These are phyloP conservation scores for Picea abies DNA, from an alignment of 83 land plant species.

Conservation along the genomic window DNA sequence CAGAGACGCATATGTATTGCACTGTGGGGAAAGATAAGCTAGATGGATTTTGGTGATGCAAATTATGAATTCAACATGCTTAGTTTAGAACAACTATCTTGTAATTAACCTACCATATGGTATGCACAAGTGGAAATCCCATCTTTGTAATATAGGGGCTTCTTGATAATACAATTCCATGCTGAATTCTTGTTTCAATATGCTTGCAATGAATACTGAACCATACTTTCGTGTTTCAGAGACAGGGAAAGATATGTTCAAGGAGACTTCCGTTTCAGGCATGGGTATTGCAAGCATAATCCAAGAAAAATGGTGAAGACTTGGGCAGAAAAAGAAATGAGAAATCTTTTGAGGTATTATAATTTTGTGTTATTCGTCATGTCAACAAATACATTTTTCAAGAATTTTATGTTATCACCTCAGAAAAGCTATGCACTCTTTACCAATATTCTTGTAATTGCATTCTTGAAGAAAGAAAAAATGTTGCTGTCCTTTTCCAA, in stretches of 20 bases:
- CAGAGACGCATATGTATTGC: background rate
- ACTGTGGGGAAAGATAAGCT: background rate
- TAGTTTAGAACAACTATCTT: background rate
- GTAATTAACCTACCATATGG: no score
- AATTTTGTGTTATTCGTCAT: background rate
- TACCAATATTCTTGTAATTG: no score
- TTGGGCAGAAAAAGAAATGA: slow-evolving; percentile 99
- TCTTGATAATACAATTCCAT: background rate
- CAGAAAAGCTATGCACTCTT: no score
- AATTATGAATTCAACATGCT: background rate
- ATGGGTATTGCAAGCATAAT: slow-evolving; percentile 94
- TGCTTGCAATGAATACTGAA: background rate
- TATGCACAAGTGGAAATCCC: background rate
- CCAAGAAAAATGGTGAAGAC: slow-evolving; percentile 99
- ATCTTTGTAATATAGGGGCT: background rate
- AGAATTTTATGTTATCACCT: no score
- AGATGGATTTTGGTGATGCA: background rate
- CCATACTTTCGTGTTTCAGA: slow-evolving; percentile 34
- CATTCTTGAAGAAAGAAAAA: background rate
- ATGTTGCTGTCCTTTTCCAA: background rate
- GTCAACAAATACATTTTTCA: no score
- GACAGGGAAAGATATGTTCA: slow-evolving; percentile 98
- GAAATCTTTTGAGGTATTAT: slow-evolving; percentile 82
- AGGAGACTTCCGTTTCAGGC: slow-evolving; percentile 95
- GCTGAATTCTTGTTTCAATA: background rate